A percentile compares a stretch with the other conserved stretches of the same genome.
Conservation (phyloP, 2,329 filamentous ascomycete genomes). For the Colletotrichum tamarilloi region DNA sequence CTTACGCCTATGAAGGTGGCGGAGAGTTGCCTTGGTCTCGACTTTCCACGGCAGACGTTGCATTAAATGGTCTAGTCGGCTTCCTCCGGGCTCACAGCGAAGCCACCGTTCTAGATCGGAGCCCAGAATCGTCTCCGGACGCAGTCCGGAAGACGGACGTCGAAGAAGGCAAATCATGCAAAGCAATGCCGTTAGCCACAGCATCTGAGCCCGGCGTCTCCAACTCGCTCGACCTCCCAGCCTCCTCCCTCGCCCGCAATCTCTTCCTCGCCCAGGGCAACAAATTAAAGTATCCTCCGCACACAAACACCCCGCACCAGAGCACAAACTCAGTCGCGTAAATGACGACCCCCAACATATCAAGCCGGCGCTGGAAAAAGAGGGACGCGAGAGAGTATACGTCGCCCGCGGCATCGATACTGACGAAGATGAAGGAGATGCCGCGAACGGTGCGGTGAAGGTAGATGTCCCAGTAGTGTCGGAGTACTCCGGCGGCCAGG, state of each 20-base stretch:
- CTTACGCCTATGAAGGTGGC: too few relatives aligned
- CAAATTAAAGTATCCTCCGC: conserved; percentile 73
- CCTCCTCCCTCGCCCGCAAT: conserved; percentile 37
- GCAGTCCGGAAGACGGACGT: conserved; percentile 73
- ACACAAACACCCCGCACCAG: conserved; percentile 75
- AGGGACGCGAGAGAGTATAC: conserved; percentile 74
- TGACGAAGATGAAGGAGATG: conserved; percentile 79
- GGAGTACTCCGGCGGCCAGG: conserved; percentile 72
- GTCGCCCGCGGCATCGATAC: conserved; percentile 76
- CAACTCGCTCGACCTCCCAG: background rate
- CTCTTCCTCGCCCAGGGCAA: conserved; percentile 64
- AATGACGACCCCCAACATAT: conserved; percentile 73
- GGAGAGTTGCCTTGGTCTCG: too few relatives aligned
- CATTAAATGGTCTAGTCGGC: too few relatives aligned
- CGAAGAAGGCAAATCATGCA: conserved; percentile 66
- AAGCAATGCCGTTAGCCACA: conserved; percentile 41
- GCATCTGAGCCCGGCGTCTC: background rate
- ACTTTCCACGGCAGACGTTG: too few relatives aligned
- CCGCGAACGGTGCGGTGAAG: conserved; percentile 73
- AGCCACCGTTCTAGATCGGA: background rate
- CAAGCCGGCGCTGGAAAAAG: conserved; percentile 67
- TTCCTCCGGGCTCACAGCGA: background rate
- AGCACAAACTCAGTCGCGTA: conserved; percentile 74
- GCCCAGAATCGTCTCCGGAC: conserved; percentile 42
- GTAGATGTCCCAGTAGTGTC: conserved; percentile 79